Evolutionary conservation across 1,284 basidiomycete genomes (phyloP), one percentile per base, ranked within the genome.

Genomic region (Inonotus obliquus): DNA sequence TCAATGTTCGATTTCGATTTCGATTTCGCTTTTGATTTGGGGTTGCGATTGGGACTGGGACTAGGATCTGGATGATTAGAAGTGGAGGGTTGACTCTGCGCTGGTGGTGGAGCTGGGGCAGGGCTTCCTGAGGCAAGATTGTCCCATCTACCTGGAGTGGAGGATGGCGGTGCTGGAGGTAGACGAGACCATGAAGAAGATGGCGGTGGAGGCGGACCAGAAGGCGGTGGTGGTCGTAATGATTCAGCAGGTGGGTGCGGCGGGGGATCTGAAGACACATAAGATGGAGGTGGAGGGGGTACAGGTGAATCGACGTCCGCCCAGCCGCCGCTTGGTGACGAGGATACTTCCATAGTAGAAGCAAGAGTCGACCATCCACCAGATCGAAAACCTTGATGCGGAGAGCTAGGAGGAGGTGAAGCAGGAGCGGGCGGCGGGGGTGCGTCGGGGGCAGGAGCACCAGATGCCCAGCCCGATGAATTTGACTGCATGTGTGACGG

Each of bases 311-410:
- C 48, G 55, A 66, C 62, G 67, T 68, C 21, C 73, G 70, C 6
- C 71, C 69, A 13, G 69, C 66, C 21, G 67, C 55, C 25, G 63
- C 63, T 10, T 47, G 63, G 13, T 45, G 70, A 56, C 5, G 69
- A 65, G 35, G 65, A 60, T 19, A 67, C 63, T 19, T 55, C 56
- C 4, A 67, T 62, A 49, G 66, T 68, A 1, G 77, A 78, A 61
- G 85, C 84, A n/a, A 86, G 72, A 39, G 81, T 81, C 11, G 85
- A 80, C 81, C 83, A 86, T 11, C 85, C 84, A 53, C 77, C 84
- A 13, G 78, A 74, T 41, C 81, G 76, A 70, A 85, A 87, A 17
- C 76, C 67, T 19, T 84, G 49, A 23, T 54, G 62, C n/a, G 61
- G 63, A 37, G 57, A 10, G n/a, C 45, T n/a, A 32, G 59, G 44